Conservation (phyloP, 768 basidiomycete species). For the Psilocybe tampanensis region DNA sequence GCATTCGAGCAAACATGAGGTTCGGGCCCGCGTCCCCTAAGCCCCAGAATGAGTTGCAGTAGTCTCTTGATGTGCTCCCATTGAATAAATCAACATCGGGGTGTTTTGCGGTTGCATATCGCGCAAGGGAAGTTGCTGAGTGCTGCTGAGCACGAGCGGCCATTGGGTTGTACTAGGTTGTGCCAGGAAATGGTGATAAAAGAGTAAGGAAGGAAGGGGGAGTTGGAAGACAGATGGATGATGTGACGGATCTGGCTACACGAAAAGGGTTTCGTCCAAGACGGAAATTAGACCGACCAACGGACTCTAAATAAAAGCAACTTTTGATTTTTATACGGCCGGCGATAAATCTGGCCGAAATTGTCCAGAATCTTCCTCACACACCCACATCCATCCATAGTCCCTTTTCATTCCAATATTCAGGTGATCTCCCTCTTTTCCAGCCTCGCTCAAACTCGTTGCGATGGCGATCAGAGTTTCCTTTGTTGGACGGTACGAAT, state of each 20-base stretch:
- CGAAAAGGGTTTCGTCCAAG: not conserved
- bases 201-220: not conserved
- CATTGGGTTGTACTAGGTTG: constrained; percentile 37
- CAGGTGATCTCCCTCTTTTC: constrained; percentile 15
- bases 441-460: not conserved
- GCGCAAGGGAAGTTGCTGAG: constrained; percentile 72
- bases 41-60: constrained; percentile 98
- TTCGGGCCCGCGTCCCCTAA: constrained; percentile 83
- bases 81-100: constrained; percentile 48
- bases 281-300: constrained; percentile 2
- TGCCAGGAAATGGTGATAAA: constrained; percentile 6
- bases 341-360: constrained; percentile 9
- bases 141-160: constrained; percentile 62
- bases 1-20: constrained; percentile 85
- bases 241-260: constrained; percentile 8
- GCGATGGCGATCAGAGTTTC: constrained; percentile 15
- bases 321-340: constrained; percentile 2
- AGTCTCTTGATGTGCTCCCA: constrained; percentile 54
- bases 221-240: constrained; percentile 12
- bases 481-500: not conserved
- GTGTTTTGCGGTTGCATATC: constrained; percentile 55
- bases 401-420: not conserved
- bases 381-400: not conserved
- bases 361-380: not conserved
- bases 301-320: not conserved